Percentiles rank a stretch among this genome's conserved stretches.
These are phyloP conservation scores for Parathielavia hyrcaniae DNA, from an alignment of 495 filamentous ascomycete genomes.

Conservation along the genomic window DNA sequence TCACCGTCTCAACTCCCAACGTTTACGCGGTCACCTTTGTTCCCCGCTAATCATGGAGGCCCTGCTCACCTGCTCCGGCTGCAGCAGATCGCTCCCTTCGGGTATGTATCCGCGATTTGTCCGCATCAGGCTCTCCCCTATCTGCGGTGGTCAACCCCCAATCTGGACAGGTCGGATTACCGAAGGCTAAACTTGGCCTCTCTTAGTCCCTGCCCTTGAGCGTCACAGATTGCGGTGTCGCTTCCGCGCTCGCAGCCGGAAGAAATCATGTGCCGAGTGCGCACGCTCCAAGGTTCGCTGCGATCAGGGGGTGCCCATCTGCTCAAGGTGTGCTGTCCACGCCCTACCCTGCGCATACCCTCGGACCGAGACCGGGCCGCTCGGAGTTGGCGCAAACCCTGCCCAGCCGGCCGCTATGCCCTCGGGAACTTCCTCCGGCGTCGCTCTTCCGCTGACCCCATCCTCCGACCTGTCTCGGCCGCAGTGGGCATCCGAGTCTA, in stretches of 20 bases:
- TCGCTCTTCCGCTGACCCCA: not conserved
- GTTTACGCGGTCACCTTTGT: too few relatives aligned
- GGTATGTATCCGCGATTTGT: not conserved
- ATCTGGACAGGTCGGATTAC: too few relatives aligned
- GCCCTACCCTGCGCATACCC: not conserved
- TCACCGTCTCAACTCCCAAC: too few relatives aligned
- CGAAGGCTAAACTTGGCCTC: not conserved
- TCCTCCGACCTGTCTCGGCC: not conserved
- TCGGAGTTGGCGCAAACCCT: too few relatives aligned
- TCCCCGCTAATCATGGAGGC: not conserved
- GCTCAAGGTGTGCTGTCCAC: conserved; percentile 3
- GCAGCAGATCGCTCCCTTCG: not conserved
- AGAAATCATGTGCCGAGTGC: conserved; percentile 5
- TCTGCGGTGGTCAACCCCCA: too few relatives aligned
- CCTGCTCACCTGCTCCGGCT: not conserved
- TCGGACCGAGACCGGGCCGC: too few relatives aligned
- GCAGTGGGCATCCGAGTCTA: too few relatives aligned
- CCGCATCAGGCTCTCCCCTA: too few relatives aligned
- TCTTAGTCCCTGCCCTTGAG: not conserved
- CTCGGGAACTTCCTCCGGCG: too few relatives aligned
- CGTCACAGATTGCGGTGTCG: conserved; percentile 1
- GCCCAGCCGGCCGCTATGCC: too few relatives aligned
- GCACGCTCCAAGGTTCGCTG: conserved; percentile 9
- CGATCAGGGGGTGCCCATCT: not conserved
- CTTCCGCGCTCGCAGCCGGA: not conserved